A percentile compares a stretch with the other conserved stretches of the same genome.
Conservation (phyloP, 176 grass and related monocot species). For the Cocos nucifera region DNA sequence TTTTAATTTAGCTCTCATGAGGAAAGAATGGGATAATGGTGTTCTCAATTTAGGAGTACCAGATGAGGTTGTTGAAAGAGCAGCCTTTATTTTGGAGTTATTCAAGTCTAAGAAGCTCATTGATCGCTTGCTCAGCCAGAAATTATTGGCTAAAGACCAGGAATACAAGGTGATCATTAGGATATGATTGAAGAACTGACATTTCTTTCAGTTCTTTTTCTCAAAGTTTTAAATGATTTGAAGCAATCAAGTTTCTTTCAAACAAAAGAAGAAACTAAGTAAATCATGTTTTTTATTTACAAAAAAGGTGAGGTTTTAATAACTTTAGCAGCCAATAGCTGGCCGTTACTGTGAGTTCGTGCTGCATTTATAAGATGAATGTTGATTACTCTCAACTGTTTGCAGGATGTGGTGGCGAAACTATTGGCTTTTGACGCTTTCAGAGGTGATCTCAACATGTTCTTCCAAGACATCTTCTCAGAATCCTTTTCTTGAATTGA, state of each 20-base stretch:
- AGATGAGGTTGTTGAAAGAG: slow-evolving; percentile 53
- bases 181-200: slow-evolving; percentile 3
- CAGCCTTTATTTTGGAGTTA: slow-evolving; percentile 54
- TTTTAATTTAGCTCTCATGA: no score
- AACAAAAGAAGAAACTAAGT: no score
- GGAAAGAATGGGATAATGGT: no score
- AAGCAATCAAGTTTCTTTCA: no score
- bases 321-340: no score
- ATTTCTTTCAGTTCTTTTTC: slow-evolving; percentile 18
- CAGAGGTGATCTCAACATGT: slow-evolving; percentile 42
- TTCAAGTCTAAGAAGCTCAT: slow-evolving; percentile 50
- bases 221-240: neutral
- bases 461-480: slow-evolving; percentile 57
- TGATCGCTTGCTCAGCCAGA: slow-evolving; percentile 36
- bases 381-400: slow-evolving; percentile 8
- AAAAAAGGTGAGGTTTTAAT: no score
- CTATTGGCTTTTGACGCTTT: slow-evolving; percentile 54
- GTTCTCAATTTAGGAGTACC: slow-evolving; percentile 49
- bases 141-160: slow-evolving; percentile 48
- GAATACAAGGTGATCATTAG: slow-evolving; percentile 54
- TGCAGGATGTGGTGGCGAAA: slow-evolving; percentile 57
- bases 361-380: neutral
- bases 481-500: no score
- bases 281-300: no score
- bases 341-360: neutral